Base-by-base conservation (phyloP, 2,329 filamentous ascomycete species). In the Aaosphaeria pasadenensis region DNA sequence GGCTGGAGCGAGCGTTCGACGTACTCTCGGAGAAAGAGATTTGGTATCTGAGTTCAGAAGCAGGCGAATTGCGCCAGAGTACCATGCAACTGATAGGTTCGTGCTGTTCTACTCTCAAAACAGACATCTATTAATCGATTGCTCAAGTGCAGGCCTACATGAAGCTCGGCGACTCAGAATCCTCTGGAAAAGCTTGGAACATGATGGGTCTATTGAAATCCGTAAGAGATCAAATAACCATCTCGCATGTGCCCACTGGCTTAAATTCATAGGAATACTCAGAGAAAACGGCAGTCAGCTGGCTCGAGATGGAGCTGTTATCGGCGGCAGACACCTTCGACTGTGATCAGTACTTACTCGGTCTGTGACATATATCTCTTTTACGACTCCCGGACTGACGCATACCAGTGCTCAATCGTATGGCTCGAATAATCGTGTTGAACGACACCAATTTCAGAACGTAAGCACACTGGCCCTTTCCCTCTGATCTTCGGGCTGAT, bases 1-100 rank as follows among this genome's bases (percentile, higher is more conserved):
- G 92, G 94, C 72, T 95, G 1, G 78, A 85, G 47, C 79, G 88
- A 54, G 84, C 88, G 3, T 76, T 82, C 43, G 73, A 83, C 7
- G 60, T 84, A 30, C 73, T 91, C 29, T 77, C 79, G 44, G 59
- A 62, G 17, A 81, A 83, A 46, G 75, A 80, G 6, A 59, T 82
- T 0, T 80, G 84, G 24, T 68, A 72, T 13, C 68, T 87, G 4
- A 84, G 83, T 30, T 71, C 76, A 5, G 80, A 85, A 53, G 81
- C 81, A 1, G 69, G 80, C 28, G 84, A 91, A 46, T 75, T 92
- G 31, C 79, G 82, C 32, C 71, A 88, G 7, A 78, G 82, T 17
- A 81, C 91, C 29, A 77, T 86, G 36, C 86, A 94, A 58, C 62
- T 66, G 11, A 63, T 73, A 36, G 67, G 72, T 74, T 47, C n/a